These are phyloP conservation scores for Keithomyces neogunnii DNA, from an alignment of 2,329 filamentous ascomycete genomes.

Conservation along the genomic window DNA sequence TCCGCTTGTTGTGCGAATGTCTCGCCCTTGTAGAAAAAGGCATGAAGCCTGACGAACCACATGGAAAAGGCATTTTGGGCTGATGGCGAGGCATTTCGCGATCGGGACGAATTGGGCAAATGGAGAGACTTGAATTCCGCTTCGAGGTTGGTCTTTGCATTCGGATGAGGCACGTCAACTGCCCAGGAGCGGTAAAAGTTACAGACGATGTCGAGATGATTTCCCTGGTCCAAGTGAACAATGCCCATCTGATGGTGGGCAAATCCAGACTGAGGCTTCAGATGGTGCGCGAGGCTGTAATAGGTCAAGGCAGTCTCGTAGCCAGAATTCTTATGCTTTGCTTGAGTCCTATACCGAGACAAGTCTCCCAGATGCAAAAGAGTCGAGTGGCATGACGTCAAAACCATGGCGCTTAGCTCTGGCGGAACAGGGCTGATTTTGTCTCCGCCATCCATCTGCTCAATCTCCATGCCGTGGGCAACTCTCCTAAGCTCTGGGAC, in stretches of 20 bases:
- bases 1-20: conserved; percentile 69
- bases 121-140: conserved; percentile 60
- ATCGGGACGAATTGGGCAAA: conserved; percentile 25
- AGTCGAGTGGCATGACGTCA: conserved; percentile 71
- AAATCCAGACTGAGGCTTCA: conserved; percentile 70
- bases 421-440: conserved; percentile 35
- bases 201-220: conserved; percentile 80
- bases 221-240: conserved; percentile 66
- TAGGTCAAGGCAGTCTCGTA: conserved; percentile 77
- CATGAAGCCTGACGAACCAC: conserved; percentile 83
- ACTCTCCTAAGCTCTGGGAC: conserved; percentile 40
- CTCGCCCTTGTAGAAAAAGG: conserved; percentile 71
- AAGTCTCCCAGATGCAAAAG: conserved; percentile 85
- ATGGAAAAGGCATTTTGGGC: conserved; percentile 58
- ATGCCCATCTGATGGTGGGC: conserved; percentile 89
- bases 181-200: conserved; percentile 79
- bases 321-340: conserved; percentile 63
- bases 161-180: conserved; percentile 64
- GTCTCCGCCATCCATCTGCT: conserved; percentile 33
- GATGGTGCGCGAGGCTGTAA: conserved; percentile 71
- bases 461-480: conserved; percentile 32
- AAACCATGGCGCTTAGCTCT: conserved; percentile 49
- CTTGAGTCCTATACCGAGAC: conserved; percentile 73
- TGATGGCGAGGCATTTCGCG: conserved; percentile 32
- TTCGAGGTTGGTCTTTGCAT: conserved; percentile 68